These are phyloP conservation scores for Globisporangium nagaii DNA, from an alignment of 352 stramenopile species.

Conservation along the genomic window DNA sequence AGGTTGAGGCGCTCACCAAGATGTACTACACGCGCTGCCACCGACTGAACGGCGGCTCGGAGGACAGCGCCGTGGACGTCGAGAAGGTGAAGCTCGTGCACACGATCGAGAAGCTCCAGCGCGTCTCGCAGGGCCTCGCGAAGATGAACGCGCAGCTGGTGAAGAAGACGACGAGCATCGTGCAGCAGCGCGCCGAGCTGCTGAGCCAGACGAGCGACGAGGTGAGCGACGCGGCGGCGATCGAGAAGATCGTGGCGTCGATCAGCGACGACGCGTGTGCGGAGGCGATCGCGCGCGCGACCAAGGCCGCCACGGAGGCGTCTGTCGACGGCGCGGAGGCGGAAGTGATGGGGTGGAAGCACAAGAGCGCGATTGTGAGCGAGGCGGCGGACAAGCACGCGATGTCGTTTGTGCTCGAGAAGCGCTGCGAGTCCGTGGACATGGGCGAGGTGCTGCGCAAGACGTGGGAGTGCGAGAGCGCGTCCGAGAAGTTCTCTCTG, in stretches of 20 bases:
- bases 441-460: slow-evolving; percentile 1
- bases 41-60: slow-evolving; percentile 19
- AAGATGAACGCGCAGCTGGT: slow-evolving; percentile 39
- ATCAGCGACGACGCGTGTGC: slow-evolving; percentile 3
- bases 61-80: slow-evolving; percentile 17
- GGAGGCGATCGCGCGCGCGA: slow-evolving; percentile 2
- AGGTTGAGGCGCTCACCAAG: slow-evolving; percentile 42
- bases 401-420: not conserved
- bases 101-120: slow-evolving; percentile 44
- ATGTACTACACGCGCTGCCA: slow-evolving; percentile 66
- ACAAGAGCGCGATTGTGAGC: not conserved
- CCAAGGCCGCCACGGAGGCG: not conserved
- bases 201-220: not conserved
- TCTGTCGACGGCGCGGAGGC: not conserved
- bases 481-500: slow-evolving; percentile 2
- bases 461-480: not conserved
- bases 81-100: slow-evolving; percentile 47
- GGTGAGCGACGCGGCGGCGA: not conserved
- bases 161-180: slow-evolving; percentile 20
- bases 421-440: slow-evolving; percentile 18
- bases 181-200: slow-evolving; percentile 2
- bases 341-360: slow-evolving; percentile 2
- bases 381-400: not conserved
- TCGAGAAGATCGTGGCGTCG: slow-evolving; percentile 6
- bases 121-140: slow-evolving; percentile 36